Conservation (phyloP, 2,329 filamentous ascomycete species). For the Diaporthe nobilis region DNA sequence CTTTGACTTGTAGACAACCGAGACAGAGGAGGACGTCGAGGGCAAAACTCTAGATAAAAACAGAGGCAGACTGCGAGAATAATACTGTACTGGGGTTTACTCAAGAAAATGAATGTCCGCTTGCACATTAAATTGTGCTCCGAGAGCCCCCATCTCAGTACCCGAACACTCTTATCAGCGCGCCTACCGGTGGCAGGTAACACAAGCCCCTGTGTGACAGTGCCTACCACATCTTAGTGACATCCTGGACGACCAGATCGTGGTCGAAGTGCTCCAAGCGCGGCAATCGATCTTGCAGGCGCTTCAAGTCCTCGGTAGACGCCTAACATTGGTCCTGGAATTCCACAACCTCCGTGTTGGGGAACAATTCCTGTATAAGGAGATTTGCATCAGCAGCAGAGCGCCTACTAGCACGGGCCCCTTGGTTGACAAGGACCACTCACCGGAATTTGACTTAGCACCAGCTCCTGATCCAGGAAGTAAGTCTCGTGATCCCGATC, state of each 20-base stretch:
- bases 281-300: background rate
- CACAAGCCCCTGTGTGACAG: no score
- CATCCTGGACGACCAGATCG: background rate
- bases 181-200: background rate
- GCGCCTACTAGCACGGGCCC: no score
- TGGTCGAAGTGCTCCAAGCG: no score
- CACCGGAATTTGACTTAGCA: background rate
- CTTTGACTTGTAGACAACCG: slow-evolving; percentile 30
- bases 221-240: background rate
- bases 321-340: background rate
- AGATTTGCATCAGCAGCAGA: background rate
- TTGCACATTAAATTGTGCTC: background rate
- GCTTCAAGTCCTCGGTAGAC: background rate
- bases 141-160: no score
- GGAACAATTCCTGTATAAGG: background rate
- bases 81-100: background rate
- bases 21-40: slow-evolving; percentile 25
- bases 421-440: background rate
- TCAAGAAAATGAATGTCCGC: background rate
- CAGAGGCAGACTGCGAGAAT: background rate
- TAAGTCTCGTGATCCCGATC: background rate
- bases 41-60: slow-evolving; percentile 30
- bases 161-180: background rate
- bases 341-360: no score
- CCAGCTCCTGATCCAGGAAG: background rate